Evolutionary conservation across 768 basidiomycete species (phyloP).

Genomic region (Glaciozyma martinii): DNA sequence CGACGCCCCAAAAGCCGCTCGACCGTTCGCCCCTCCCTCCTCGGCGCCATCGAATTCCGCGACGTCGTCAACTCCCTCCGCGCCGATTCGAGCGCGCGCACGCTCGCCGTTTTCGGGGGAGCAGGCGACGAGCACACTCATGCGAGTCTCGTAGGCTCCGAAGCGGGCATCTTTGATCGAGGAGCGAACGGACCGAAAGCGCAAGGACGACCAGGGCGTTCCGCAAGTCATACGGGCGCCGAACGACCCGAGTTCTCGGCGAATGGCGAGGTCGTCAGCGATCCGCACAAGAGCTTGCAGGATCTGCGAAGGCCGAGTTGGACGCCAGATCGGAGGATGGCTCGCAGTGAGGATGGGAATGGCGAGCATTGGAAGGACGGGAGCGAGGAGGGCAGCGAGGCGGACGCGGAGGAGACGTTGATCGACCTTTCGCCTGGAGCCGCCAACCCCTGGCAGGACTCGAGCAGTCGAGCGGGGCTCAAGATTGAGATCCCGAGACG

Average conservation of each 20-base stretch:
- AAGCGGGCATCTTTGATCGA: not conserved
- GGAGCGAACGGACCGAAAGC: not conserved
- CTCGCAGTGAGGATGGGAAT: not conserved
- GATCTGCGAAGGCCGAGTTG: slow-evolving; percentile 4
- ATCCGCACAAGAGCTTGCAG: not conserved
- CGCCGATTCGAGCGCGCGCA: slow-evolving; percentile 51
- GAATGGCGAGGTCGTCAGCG: not conserved
- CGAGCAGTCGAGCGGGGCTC: not conserved
- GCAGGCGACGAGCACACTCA: slow-evolving; percentile 6
- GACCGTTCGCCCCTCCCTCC: slow-evolving; percentile 51
- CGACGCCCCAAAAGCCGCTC: not conserved
- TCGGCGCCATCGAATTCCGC: slow-evolving; percentile 92
- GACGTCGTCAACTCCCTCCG: slow-evolving; percentile 76
- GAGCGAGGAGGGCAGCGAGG: not conserved
- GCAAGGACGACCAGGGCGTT: not conserved
- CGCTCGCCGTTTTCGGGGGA: slow-evolving; percentile 22
- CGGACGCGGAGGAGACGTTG: not conserved
- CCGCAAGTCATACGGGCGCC: not conserved
- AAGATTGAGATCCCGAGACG: not conserved
- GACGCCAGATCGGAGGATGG: not conserved
- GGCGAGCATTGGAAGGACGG: not conserved
- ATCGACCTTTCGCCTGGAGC: slow-evolving; percentile 17
- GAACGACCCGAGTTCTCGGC: not conserved
- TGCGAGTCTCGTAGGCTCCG: not conserved
- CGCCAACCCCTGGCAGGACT: slow-evolving; percentile 23